phyloP scores from a whole-genome alignment of 2,329 filamentous ascomycete genomes.

The Aspergillus tamarii region DNA sequence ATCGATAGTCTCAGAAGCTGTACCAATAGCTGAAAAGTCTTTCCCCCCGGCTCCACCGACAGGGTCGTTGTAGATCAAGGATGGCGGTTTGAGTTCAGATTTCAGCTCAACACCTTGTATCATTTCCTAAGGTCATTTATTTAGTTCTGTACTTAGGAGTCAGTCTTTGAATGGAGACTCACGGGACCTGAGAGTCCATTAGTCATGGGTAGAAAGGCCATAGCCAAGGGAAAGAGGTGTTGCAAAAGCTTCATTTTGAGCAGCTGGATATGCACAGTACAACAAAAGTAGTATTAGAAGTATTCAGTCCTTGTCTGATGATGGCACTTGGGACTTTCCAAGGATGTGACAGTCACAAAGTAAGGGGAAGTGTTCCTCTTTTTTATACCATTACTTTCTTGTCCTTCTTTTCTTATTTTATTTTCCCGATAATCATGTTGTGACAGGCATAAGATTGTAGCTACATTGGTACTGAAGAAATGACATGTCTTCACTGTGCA shows the following conservation, averaged over 20 bases:
- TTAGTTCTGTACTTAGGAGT: not conserved
- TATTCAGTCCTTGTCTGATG: not conserved
- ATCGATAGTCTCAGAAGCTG: not conserved
- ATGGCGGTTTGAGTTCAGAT: not conserved
- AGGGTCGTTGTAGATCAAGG: not conserved
- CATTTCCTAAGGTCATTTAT: not conserved
- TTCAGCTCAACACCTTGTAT: not conserved
- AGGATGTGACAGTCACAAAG: not conserved
- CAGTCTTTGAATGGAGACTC: not conserved
- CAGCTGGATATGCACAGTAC: not conserved
- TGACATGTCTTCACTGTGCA: not conserved
- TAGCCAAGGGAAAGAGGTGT: not conserved
- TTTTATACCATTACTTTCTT: not conserved
- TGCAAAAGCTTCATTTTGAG: not conserved
- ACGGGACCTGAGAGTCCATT: not conserved
- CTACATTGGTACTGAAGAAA: not conserved
- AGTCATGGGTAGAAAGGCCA: not conserved
- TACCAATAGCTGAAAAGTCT: not conserved
- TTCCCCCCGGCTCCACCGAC: not conserved
- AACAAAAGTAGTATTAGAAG: not conserved
- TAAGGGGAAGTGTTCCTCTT: not conserved
- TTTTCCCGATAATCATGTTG: no score
- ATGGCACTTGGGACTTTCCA: not conserved
- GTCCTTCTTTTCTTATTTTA: not conserved
- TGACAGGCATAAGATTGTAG: not conserved